Conservation (phyloP, 371 early-diverging fungal species). For the Chytridium lagenaria region DNA sequence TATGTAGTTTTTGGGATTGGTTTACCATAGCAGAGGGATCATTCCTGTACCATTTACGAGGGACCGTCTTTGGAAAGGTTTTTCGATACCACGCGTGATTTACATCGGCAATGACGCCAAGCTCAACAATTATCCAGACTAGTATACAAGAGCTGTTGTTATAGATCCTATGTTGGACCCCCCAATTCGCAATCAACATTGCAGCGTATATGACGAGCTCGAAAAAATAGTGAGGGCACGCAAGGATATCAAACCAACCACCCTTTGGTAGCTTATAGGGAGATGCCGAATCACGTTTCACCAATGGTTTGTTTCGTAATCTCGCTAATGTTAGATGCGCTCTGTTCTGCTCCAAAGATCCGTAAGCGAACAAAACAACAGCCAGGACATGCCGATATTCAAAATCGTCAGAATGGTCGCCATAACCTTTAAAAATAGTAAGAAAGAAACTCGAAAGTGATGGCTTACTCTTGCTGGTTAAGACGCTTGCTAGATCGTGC, state of each 20-base stretch:
- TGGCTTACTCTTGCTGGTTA: background rate
- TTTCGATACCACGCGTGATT: constrained; percentile 1
- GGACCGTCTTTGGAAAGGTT: constrained; percentile 10
- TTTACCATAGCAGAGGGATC: constrained; percentile 5
- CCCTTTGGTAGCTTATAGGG: constrained; percentile 26
- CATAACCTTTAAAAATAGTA: background rate
- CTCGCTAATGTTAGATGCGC: background rate
- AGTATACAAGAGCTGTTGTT: background rate
- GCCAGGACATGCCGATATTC: background rate
- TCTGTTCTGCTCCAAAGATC: background rate
- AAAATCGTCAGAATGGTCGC: background rate
- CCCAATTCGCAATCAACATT: background rate
- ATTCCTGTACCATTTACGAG: background rate
- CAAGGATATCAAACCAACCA: constrained; percentile 35
- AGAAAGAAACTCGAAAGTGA: background rate
- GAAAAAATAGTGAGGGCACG: constrained; percentile 47
- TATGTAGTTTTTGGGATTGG: background rate
- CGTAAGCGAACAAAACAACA: background rate
- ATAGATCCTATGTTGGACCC: background rate
- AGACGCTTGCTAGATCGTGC: background rate
- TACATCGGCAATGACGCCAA: constrained; percentile 5
- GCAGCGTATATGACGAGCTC: constrained; percentile 35
- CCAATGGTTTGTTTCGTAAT: background rate
- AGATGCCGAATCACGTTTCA: background rate
- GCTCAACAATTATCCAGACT: background rate